Evolutionary conservation across 1,284 basidiomycete species (phyloP), one percentile per base, ranked within the genome.

Genomic region (Ustilago tritici): DNA sequence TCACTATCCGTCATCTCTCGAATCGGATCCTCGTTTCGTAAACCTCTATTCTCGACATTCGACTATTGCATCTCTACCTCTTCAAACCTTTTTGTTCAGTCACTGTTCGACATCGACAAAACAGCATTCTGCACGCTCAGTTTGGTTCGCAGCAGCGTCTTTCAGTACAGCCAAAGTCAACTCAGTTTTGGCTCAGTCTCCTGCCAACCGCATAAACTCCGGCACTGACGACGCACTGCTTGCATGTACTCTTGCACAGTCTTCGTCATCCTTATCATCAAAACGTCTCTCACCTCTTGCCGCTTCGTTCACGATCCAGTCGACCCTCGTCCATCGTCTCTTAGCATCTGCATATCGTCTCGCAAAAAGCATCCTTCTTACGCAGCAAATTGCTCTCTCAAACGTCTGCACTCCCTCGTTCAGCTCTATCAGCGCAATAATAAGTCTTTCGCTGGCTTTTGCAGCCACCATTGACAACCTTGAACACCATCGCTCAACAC

Each of bases 271-370:
- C 5, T 17, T 12, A 43, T 15, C 40, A 43, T 1, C 40, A 43
- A 17, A 17, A 19, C 43, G 19, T 46, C 43, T 46, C 43, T 9
- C 23, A 8, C 17, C 43, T 46, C 14, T 19, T 46, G 31, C 34
- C 53, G 8, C 19, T 34, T 35, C 34, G 49, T 36, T 41, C 54
- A 31, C 19, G n/a, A 19, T 40, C 31, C 38, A 38, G n/a, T 50
- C 31, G 23, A 36, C 17, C 57, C 4, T 49, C 46, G 17, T 31
- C 12, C 36, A 35, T 36, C 53, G 19, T 46, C 28, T 12, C 40
- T 28, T 40, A 55, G 61, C 67, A 64, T 60, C 67, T 64, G 61
- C 67, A 65, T 61, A 61, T 38, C 34, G 31, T 36, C 17, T 50
- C 28, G 41, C 62, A 55, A 58, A 28, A 40, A 56, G 54, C 56